phyloP scores from a whole-genome alignment of 176 grass and related monocot species.

The Cenchrus fungigraminus region DNA sequence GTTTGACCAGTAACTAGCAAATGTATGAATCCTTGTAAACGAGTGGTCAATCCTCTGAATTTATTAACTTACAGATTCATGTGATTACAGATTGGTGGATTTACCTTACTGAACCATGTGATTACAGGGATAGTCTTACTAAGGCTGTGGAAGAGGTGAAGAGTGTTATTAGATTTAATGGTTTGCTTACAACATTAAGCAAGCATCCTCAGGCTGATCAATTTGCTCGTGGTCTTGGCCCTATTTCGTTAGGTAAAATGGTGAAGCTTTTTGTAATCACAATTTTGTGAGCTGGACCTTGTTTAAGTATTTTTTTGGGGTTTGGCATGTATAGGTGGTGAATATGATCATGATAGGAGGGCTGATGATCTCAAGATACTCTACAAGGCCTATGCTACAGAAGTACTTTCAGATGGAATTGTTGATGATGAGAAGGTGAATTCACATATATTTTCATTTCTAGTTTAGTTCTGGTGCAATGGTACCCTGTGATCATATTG shows the following conservation, averaged over 20 bases:
- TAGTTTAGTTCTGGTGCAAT: slow-evolving; percentile 21
- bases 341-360: slow-evolving; percentile 73
- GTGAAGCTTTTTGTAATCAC: slow-evolving; percentile 33
- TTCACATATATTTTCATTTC: slow-evolving; percentile 17
- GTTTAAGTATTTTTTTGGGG: slow-evolving; percentile 26
- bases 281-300: slow-evolving; percentile 30
- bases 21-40: slow-evolving; percentile 23
- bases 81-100: slow-evolving; percentile 15
- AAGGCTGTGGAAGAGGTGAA: slow-evolving; percentile 78
- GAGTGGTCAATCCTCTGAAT: slow-evolving; percentile 7
- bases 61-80: slow-evolving; percentile 18
- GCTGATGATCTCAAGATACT: slow-evolving; percentile 79
- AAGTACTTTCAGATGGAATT: slow-evolving; percentile 72
- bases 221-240: slow-evolving; percentile 76
- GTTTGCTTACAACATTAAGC: slow-evolving; percentile 67
- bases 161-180: slow-evolving; percentile 80
- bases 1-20: slow-evolving; percentile 21
- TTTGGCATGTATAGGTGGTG: slow-evolving; percentile 64
- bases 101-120: slow-evolving; percentile 44
- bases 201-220: slow-evolving; percentile 67
- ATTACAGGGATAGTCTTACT: slow-evolving; percentile 59
- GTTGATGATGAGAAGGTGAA: slow-evolving; percentile 80
- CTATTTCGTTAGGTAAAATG: slow-evolving; percentile 84
- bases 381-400: slow-evolving; percentile 78
- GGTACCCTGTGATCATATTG: background rate